Evolutionary conservation across 345 rosid species (phyloP), one percentile per base, ranked within the genome.

Genomic region (Arabis hirsuta): DNA sequence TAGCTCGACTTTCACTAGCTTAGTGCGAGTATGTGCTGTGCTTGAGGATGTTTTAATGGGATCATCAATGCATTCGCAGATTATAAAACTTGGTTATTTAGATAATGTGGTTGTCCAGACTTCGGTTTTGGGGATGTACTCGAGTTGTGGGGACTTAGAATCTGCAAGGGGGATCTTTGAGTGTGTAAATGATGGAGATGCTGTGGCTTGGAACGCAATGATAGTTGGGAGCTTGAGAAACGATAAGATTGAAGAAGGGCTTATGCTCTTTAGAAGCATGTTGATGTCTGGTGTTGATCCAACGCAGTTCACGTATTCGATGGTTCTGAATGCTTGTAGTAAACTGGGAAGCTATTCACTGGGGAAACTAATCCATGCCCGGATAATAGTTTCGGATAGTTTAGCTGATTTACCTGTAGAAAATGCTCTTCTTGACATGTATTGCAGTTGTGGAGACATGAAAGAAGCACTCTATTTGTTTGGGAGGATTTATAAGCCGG

Each of bases 351-450:
- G 83, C 73, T 80, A 65, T 75, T 51, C 59, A 12, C 34, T 47
- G 16, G 97, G 98, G 51, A 73, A 62, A 76, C 43, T 74, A 3
- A 60, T 82, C 45, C 97, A 91, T 81, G 88, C 88, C 71, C 85
- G 19, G 66, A 66, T 88, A 0, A 69, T 83, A 71, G 67, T 79
- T 60, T 85, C 80, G 1, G 77, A 81, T 55, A 26, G 55, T 85
- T 90, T 4, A 79, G 73, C 79, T 62, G 96, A 91, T 85, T 73
- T 83, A 54, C 90, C 88, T 60, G 53, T 88, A 75, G 84, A 83
- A 71, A 91, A 91, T 78, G 89, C 96, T 36, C 82, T 94, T 81
- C 84, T 91, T 59, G 94, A 89, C 74, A 87, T 91, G 97, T 91
- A 90, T 55, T 85, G 84, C 71, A 87, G 76, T 54, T 94, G 92